A percentile compares a stretch with the other conserved stretches of the same genome.
Evolutionary conservation across 768 basidiomycete genomes (phyloP).

Genomic region (Daedaleopsis sinensis): DNA sequence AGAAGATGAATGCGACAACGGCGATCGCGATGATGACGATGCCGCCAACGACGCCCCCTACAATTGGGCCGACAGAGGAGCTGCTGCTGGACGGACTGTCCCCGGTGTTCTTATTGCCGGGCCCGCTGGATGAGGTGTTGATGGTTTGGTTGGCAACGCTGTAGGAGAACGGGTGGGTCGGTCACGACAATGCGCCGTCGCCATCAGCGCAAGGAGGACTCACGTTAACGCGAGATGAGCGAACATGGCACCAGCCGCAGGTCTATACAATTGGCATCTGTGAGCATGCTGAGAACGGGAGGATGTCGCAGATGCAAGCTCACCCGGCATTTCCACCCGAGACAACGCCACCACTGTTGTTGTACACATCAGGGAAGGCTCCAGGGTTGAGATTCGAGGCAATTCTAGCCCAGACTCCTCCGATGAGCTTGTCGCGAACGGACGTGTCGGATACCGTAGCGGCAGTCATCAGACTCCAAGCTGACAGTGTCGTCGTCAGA

Average conservation of each 20-base stretch:
- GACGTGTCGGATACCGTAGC: slow-evolving; percentile 11
- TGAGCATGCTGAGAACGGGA: too few relatives aligned
- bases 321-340: slow-evolving; percentile 8
- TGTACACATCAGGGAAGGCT: slow-evolving; percentile 10
- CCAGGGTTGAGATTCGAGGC: slow-evolving; percentile 9
- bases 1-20: slow-evolving; percentile 6
- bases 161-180: not conserved
- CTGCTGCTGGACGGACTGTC: not conserved
- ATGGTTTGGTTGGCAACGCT: slow-evolving; percentile 11
- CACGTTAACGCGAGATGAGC: slow-evolving; percentile 17
- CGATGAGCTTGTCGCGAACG: slow-evolving; percentile 13
- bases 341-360: not conserved
- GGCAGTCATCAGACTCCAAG: slow-evolving; percentile 21
- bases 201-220: not conserved
- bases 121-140: not conserved
- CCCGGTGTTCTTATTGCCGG: not conserved
- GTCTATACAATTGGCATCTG: not conserved
- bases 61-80: slow-evolving; percentile 6
- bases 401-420: slow-evolving; percentile 4
- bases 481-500: not conserved
- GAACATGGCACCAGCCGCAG: slow-evolving; percentile 17
- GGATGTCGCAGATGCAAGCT: not conserved
- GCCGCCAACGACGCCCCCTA: slow-evolving; percentile 15
- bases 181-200: not conserved
- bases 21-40: slow-evolving; percentile 1